phyloP scores from a whole-genome alignment of 768 basidiomycete species.

The Sarcomyxa edulis region DNA sequence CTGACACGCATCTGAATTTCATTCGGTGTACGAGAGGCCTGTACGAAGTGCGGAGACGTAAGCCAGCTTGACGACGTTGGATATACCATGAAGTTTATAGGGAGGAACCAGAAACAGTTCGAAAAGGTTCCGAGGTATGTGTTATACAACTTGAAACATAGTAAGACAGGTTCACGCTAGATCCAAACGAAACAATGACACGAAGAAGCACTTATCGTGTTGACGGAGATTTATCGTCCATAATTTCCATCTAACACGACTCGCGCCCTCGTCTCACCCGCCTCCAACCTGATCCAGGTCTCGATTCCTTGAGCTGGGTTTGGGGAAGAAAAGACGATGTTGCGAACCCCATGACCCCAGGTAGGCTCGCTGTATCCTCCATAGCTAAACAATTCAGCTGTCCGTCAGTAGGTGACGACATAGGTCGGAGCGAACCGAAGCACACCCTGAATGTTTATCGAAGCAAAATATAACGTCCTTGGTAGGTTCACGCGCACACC shows the following conservation, averaged over 20 bases:
- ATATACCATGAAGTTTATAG: no score
- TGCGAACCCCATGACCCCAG: conserved; percentile 67
- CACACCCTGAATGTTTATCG: conserved; percentile 68
- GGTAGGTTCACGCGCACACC: conserved; percentile 65
- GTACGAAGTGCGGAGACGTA: no score
- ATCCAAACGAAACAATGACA: no score
- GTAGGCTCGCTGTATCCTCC: conserved; percentile 49
- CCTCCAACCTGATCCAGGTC: conserved; percentile 62
- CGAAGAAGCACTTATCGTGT: no score
- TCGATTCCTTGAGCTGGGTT: conserved; percentile 42
- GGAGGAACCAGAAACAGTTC: no score
- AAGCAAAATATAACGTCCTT: conserved; percentile 71
- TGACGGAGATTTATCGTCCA: no score
- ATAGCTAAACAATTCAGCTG: conserved; percentile 34
- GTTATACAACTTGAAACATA: no score
- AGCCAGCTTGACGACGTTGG: no score
- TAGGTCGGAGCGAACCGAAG: neutral
- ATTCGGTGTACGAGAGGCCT: no score
- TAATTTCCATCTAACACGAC: conserved; percentile 51
- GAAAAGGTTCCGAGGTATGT: no score
- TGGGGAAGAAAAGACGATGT: conserved; percentile 51
- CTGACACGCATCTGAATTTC: no score
- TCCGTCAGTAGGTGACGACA: neutral
- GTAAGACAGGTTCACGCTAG: no score
- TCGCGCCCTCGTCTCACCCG: conserved; percentile 49